Conservation (phyloP, 2,329 filamentous ascomycete genomes). For the Thelonectria olida region DNA sequence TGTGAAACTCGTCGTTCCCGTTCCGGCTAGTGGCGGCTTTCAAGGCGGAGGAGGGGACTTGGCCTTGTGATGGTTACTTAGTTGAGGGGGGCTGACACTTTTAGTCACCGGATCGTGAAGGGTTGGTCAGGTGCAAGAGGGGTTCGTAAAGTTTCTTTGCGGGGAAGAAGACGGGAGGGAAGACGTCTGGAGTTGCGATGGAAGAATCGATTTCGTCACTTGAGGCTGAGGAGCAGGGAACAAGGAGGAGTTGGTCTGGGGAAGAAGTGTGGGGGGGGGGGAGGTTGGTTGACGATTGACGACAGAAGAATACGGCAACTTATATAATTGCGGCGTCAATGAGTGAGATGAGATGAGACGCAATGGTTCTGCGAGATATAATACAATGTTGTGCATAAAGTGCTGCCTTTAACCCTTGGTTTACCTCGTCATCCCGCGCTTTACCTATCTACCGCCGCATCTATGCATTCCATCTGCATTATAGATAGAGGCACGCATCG, state of each 20-base stretch:
- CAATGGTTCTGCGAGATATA: neutral
- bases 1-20: neutral
- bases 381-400: neutral
- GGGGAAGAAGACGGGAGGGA: slow-evolving; percentile 2
- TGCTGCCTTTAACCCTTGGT: neutral
- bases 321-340: too few species aligned
- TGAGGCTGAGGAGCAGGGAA: neutral
- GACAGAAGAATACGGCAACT: neutral
- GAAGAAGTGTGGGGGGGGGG: neutral
- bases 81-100: slow-evolving; percentile 4
- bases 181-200: neutral
- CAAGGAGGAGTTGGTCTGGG: neutral
- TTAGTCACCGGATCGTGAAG: slow-evolving; percentile 15
- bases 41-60: neutral
- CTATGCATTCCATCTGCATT: neutral
- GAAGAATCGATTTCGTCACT: neutral
- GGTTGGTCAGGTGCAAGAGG: slow-evolving; percentile 17
- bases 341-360: too few species aligned
- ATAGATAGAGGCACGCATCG: too few species aligned
- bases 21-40: slow-evolving; percentile 23
- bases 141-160: slow-evolving; percentile 16
- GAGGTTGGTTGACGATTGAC: neutral
- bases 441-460: neutral
- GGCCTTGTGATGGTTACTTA: slow-evolving; percentile 17
- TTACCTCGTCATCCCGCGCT: neutral